These are phyloP conservation scores for Pseudocercospora eumusae DNA, from an alignment of 2,329 filamentous ascomycete species.

Conservation along the genomic window DNA sequence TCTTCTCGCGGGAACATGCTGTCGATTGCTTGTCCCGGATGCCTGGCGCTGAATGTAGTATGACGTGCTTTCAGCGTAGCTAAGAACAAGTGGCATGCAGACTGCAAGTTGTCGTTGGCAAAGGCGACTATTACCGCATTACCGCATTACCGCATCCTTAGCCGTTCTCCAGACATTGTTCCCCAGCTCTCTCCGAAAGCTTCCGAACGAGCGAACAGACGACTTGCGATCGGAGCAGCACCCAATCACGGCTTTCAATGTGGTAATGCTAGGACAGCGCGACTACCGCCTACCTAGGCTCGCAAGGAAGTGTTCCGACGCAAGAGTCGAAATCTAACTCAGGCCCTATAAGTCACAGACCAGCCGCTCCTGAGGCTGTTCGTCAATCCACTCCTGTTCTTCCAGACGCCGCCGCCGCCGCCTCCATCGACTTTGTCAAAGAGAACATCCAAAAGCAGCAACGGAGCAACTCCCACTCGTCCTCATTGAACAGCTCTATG, in stretches of 20 bases:
- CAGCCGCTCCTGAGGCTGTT: constrained; percentile 10
- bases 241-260: constrained; percentile 4
- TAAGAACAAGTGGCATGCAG: too few relatives aligned
- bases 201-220: constrained; percentile 4
- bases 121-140: not conserved
- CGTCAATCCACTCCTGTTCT: constrained; percentile 31
- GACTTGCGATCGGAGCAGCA: not conserved
- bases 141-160: too few relatives aligned
- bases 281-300: constrained; percentile 4
- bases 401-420: constrained; percentile 44
- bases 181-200: constrained; percentile 5
- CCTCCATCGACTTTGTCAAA: constrained; percentile 57
- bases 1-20: not conserved
- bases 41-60: not conserved
- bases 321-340: constrained; percentile 9
- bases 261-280: constrained; percentile 3
- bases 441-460: constrained; percentile 61
- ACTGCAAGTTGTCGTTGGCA: not conserved
- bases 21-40: too few relatives aligned
- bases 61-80: constrained; percentile 4
- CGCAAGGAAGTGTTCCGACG: constrained; percentile 8
- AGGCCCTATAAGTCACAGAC: constrained; percentile 6
- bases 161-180: not conserved
- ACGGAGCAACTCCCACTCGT: constrained; percentile 60
- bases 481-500: constrained; percentile 53